Conservation (phyloP, 208 protist genomes). For the Sergeia podlipaevii region DNA sequence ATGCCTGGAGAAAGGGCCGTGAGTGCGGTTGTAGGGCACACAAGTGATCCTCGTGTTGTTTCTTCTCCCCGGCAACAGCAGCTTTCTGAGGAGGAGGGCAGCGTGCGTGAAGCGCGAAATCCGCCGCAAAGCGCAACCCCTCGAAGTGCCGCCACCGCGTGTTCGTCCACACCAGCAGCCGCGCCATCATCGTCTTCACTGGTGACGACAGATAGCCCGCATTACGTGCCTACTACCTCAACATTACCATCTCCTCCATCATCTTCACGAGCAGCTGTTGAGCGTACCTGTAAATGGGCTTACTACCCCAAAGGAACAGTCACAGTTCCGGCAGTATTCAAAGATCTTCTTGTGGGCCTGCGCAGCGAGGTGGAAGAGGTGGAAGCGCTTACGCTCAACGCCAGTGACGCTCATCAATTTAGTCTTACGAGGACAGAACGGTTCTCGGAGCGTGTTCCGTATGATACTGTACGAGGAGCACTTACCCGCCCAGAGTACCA, state of each 20-base stretch:
- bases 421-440: constrained; percentile 20
- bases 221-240: too few relatives aligned
- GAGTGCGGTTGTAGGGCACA: too few relatives aligned
- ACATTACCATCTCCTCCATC: too few relatives aligned
- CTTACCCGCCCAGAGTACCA: not conserved
- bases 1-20: not conserved
- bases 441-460: not conserved
- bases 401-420: constrained; percentile 32
- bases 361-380: constrained; percentile 47
- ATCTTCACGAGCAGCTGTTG: too few relatives aligned
- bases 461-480: not conserved
- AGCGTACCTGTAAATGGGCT: not conserved
- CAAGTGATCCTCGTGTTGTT: too few relatives aligned
- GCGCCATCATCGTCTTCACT: not conserved
- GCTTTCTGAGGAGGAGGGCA: constrained; percentile 11
- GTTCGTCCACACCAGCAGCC: not conserved
- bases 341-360: constrained; percentile 17
- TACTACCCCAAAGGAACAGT: constrained; percentile 24
- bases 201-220: too few relatives aligned
- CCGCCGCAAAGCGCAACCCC: too few relatives aligned
- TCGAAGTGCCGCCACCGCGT: not conserved
- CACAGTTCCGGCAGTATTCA: constrained; percentile 18
- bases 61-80: too few relatives aligned
- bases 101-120: not conserved
- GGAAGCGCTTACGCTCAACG: constrained; percentile 33